Evolutionary conservation across 2,329 filamentous ascomycete genomes (phyloP), one percentile per base, ranked within the genome.

Genomic region (Aspergillus sp.): DNA sequence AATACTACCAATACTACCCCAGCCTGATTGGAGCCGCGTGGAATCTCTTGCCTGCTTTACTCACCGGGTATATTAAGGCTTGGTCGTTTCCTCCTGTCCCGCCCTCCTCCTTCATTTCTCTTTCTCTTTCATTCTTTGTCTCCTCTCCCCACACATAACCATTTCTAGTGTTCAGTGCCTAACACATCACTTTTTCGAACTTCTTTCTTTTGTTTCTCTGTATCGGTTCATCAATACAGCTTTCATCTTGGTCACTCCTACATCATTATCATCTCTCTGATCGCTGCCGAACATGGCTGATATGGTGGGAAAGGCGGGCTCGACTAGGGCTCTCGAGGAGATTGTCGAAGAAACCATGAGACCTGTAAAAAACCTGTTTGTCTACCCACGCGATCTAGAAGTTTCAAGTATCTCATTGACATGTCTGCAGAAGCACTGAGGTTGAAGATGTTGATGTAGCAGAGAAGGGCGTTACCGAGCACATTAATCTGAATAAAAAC

Each of bases 401-500:
- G n/a, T 23, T 35, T 11, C 15, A 19, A 6, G 14, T 46, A 9
- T 37, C n/a, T 35, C 11, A 19, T 49, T 64, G 15, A 59, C 44
- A 45, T 53, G 17, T 27, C 3, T 27, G 14, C n/a, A 64, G 58
- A n/a, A 44, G 44, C 23, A 61, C 49, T 24, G 57, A 57, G 11
- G 59, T 61, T 23, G 41, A 59, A 9, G 61, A 62, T 11, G 41
- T 50, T 33, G 62, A 62, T 11, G 41, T 50, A 31, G 61, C 59
- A n/a, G 68, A 70, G 41, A 66, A 63, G 23, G 65, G 57, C n/a
- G 56, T 63, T 17, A 37, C 39, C 15, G 69, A 71, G 47, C 63
- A 58, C 40, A 60, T 70, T 46, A 62, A 69, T 48, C 50, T 71
- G 54, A 68, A 70, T 59, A 63, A 65, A 45, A 70, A 71, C 52